These are phyloP conservation scores for Candida maris DNA, from an alignment of 805 yeast species.

Conservation along the genomic window DNA sequence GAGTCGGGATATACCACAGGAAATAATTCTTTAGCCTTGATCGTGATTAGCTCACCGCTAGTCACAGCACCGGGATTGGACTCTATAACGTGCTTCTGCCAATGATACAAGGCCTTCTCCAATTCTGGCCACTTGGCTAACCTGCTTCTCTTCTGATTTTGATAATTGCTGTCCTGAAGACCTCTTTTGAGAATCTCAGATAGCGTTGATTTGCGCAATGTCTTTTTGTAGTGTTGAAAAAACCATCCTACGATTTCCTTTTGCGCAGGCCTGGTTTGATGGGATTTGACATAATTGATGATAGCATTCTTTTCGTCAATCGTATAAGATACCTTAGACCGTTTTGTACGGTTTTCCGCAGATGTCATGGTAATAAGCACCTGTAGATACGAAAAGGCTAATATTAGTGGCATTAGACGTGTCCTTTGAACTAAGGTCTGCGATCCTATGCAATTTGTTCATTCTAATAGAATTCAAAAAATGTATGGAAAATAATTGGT, in stretches of 20 bases:
- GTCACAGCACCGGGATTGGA: slow-evolving; percentile 1
- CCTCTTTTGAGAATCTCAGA: slow-evolving; percentile 1
- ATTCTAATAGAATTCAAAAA: neutral
- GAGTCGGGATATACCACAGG: slow-evolving; percentile 1
- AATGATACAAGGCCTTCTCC: neutral
- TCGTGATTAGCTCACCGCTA: neutral
- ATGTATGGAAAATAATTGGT: neutral
- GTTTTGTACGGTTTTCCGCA: neutral
- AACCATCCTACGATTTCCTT: neutral
- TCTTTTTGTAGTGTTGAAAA: neutral
- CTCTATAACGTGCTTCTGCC: neutral
- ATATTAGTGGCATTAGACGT: neutral
- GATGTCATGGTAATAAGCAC: too few relatives aligned
- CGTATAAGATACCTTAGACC: neutral
- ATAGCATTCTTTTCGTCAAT: slow-evolving; percentile 1
- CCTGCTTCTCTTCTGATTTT: neutral
- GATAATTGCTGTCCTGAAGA: neutral
- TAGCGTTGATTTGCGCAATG: neutral
- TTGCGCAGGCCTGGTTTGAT: neutral
- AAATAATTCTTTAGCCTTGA: neutral
- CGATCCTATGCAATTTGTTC: neutral
- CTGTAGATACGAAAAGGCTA: neutral
- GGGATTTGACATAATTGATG: neutral
- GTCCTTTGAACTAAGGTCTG: neutral
- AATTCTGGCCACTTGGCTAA: slow-evolving; percentile 1